Evolutionary conservation across 768 basidiomycete species (phyloP), one percentile per base, ranked within the genome.

Genomic region (Suillus clintonianus): DNA sequence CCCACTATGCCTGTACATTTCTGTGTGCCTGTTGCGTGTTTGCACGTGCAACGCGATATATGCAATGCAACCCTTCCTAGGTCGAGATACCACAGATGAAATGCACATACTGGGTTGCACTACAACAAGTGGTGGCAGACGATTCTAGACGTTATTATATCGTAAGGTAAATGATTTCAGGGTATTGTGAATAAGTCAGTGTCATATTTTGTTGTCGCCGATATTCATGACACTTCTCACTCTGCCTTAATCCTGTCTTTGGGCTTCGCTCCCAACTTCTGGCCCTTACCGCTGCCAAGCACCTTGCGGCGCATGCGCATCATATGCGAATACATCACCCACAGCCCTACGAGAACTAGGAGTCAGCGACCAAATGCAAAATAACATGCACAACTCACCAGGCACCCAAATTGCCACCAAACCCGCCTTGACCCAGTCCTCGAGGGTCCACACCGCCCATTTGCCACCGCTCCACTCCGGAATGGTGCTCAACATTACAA

Each of bases 321-420:
- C 87, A 89, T 88, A 72, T 89, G 81, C 43, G 80, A 79, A 72
- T 84, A 87, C 73, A 88, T 79, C 65, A 84, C 75, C 69, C 83
- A 86, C 54, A 87, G 74, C 11, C 80, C 84, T 84, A 59, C 5
- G 17, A 50, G 55, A 30, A 14, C 15, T 30, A 57, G 0, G 63
- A 30, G 6, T 9, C n/a, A n/a, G 39, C 34, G 27, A 0, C 1
- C 11, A 15, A 9, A 11, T 9, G 1, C 6, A 48, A 42, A 30
- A 39, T 30, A 4, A 6, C 10, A 60, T 19, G 30, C 55, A 11
- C 5, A 30, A 79, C 83, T 70, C 71, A 97, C 96, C 87, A 51
- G 94, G 94, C 86, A 93, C 94, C 96, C 97, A 98, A 41, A 88
- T 80, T 14, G 84, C 62, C 76, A 96, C 93, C 68, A 95, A 76